A percentile compares a stretch with the other conserved stretches of the same genome.
Conservation (phyloP, 1,284 basidiomycete species). For the Mycena sp. region DNA sequence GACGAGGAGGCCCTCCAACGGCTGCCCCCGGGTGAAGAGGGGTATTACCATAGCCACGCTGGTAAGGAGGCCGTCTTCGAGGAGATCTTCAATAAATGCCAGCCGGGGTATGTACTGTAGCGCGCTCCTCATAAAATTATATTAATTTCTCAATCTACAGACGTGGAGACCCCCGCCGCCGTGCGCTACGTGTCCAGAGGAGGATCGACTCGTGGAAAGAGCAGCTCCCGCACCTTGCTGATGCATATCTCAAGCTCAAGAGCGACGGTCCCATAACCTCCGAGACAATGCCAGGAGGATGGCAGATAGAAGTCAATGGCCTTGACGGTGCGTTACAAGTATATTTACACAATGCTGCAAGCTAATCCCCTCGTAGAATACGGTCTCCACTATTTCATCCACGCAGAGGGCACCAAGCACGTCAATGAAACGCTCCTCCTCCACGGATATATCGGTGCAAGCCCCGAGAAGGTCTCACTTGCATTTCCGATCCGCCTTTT, state of each 20-base stretch:
- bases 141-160: not conserved
- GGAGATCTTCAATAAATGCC: not conserved
- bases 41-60: not conserved
- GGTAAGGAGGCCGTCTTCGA: conserved; percentile 8
- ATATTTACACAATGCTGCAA: too few relatives aligned
- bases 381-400: not conserved
- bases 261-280: not conserved
- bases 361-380: too few relatives aligned
- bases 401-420: not conserved
- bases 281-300: not conserved
- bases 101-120: conserved; percentile 10
- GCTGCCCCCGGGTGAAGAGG: conserved; percentile 16
- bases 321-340: conserved; percentile 2
- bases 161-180: conserved; percentile 2
- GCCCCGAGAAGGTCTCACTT: conserved; percentile 13
- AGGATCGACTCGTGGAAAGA: not conserved
- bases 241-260: conserved; percentile 10
- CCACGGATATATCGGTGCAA: conserved; percentile 20
- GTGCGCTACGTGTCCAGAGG: not conserved
- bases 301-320: conserved; percentile 2
- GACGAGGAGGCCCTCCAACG: not conserved
- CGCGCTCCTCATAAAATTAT: not conserved
- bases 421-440: conserved; percentile 19
- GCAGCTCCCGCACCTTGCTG: not conserved
- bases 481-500: conserved; percentile 16